Conservation (phyloP, 306 rosid genomes). For the Adenanthera pavonina region DNA sequence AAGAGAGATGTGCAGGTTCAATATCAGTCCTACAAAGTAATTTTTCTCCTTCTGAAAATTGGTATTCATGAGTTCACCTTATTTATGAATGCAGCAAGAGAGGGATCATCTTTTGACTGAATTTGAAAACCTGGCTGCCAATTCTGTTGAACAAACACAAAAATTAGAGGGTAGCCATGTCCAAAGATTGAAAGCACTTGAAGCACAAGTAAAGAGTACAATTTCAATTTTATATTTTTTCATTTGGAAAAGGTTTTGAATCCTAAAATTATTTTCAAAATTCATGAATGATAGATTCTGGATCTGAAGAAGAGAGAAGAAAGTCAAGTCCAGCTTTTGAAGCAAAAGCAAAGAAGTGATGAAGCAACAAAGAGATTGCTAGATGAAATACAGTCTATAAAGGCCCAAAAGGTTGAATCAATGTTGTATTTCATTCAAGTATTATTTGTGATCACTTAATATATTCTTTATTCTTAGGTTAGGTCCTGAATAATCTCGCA, state of each 20-base stretch:
- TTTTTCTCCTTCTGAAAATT: constrained; percentile 25
- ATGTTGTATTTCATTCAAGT: constrained; percentile 38
- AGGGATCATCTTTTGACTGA: constrained; percentile 92
- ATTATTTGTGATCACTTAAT: constrained; percentile 24
- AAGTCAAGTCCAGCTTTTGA: constrained; percentile 93
- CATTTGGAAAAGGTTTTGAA: constrained; percentile 29
- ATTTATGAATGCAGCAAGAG: constrained; percentile 71
- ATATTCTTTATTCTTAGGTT: constrained; percentile 1
- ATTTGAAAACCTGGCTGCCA: constrained; percentile 96
- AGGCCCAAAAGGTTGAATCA: constrained; percentile 87
- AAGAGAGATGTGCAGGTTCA: constrained; percentile 89
- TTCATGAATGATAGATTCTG: constrained; percentile 62
- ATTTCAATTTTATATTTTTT: constrained; percentile 3
- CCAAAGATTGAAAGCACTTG: constrained; percentile 89
- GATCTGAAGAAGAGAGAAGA: constrained; percentile 99
- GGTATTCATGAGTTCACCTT: constrained; percentile 39
- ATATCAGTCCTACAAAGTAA: constrained; percentile 39
- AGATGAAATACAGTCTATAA: constrained; percentile 96
- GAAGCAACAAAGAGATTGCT: constrained; percentile 95
- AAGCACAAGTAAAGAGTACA: constrained; percentile 72
- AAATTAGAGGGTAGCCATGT: constrained; percentile 88
- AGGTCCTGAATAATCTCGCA: constrained; percentile 34
- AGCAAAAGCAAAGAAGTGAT: constrained; percentile 99
- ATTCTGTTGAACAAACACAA: constrained; percentile 94
- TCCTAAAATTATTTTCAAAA: constrained; percentile 39